phyloP scores from a whole-genome alignment of 225 moss, liverwort and hornwort genomes.

The Polytrichum commune region DNA sequence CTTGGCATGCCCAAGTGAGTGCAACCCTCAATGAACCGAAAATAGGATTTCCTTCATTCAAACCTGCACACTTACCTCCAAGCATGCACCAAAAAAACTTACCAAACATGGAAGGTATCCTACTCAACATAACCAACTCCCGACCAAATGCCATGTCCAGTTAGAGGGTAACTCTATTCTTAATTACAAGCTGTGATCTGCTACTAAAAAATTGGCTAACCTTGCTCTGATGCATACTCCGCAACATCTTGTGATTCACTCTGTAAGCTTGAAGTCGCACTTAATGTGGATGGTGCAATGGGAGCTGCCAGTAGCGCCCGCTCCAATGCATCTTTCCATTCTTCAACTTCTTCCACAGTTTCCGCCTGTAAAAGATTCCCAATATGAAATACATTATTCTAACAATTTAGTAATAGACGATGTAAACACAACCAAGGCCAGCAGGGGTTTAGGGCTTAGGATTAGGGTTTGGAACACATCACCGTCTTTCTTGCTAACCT shows the following conservation, averaged over 20 bases:
- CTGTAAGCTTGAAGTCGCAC: constrained; percentile 43
- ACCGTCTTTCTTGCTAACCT: not conserved
- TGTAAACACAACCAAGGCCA: no score
- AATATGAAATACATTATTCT: not conserved
- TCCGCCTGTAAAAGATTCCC: constrained; percentile 38
- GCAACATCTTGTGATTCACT: constrained; percentile 51
- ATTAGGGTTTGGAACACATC: not conserved
- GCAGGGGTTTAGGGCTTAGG: not conserved
- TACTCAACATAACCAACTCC: no score
- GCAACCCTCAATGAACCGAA: no score
- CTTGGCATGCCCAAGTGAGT: no score
- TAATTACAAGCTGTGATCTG: no score
- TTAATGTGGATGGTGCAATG: constrained; percentile 50
- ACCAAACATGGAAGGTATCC: no score
- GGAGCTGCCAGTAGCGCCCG: constrained; percentile 56
- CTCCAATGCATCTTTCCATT: constrained; percentile 66
- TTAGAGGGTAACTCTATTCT: no score
- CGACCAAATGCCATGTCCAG: no score
- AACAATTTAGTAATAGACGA: no score
- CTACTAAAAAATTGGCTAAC: constrained; percentile 12
- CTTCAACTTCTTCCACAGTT: constrained; percentile 69
- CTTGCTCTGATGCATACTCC: constrained; percentile 50
- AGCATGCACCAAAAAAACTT: no score
- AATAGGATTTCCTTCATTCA: no score
- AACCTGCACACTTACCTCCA: no score